phyloP scores from a whole-genome alignment of 2,329 filamentous ascomycete genomes.

The Elsinoe australis region DNA sequence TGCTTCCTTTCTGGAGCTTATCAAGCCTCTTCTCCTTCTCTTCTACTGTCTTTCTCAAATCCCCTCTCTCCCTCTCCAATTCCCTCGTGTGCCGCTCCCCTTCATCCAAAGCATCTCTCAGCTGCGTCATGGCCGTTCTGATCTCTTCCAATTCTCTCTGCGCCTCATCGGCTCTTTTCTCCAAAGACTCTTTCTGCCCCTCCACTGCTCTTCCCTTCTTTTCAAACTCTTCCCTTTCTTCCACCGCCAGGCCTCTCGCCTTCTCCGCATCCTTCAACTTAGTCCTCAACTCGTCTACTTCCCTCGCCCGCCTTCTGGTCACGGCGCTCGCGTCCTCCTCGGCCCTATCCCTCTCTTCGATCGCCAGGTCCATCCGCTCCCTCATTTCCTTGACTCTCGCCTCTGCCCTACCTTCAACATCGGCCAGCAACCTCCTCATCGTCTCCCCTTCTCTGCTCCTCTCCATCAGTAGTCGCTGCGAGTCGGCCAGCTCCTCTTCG shows the following conservation, averaged over 20 bases:
- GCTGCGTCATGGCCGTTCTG: conserved; percentile 64
- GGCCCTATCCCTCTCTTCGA: conserved; percentile 88
- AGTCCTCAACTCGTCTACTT: conserved; percentile 76
- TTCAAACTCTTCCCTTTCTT: conserved; percentile 73
- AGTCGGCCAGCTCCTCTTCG: conserved; percentile 86
- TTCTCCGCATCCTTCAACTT: conserved; percentile 76
- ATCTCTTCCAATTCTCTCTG: conserved; percentile 68
- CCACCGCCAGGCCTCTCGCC: conserved; percentile 59
- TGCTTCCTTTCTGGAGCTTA: conserved; percentile 64
- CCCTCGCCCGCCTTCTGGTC: conserved; percentile 66
- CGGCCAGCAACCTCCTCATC: conserved; percentile 80
- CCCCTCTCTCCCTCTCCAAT: conserved; percentile 72
- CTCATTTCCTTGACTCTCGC: conserved; percentile 80
- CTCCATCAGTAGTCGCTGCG: conserved; percentile 77
- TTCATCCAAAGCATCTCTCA: conserved; percentile 75
- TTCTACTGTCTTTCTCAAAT: conserved; percentile 67
- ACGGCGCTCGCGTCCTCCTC: conserved; percentile 82
- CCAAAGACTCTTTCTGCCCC: conserved; percentile 65
- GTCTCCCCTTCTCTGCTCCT: conserved; percentile 88
- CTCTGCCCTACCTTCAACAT: conserved; percentile 78
- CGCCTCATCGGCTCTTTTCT: conserved; percentile 60
- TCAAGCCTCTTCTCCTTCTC: conserved; percentile 71
- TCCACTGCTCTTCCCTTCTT: conserved; percentile 66
- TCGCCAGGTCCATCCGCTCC: conserved; percentile 74
- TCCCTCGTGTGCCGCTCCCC: conserved; percentile 77